Evolutionary conservation across 1,284 basidiomycete species (phyloP).

Genomic region (Meripilus lineatus): DNA sequence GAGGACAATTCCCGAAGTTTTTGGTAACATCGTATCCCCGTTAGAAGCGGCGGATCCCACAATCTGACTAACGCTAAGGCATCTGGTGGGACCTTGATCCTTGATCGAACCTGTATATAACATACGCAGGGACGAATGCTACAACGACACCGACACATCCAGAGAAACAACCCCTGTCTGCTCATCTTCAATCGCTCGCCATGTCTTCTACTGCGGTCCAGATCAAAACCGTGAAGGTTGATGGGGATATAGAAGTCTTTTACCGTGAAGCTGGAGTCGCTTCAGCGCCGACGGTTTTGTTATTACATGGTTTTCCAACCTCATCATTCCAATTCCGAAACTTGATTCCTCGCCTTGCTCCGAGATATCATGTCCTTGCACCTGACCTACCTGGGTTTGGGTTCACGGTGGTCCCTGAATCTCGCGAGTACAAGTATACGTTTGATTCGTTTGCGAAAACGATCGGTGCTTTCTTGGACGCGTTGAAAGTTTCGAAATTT

Average conservation of each 20-base stretch:
- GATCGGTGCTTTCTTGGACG: constrained; percentile 36
- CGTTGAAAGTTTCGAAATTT: constrained; percentile 33
- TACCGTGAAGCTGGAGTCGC: constrained; percentile 36
- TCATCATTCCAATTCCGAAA: constrained; percentile 44
- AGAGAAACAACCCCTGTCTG: too few species aligned
- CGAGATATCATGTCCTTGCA: constrained; percentile 39
- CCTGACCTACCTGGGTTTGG: constrained; percentile 49
- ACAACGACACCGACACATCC: too few species aligned
- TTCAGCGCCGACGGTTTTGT: constrained; percentile 32
- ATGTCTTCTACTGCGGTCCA: constrained; percentile 4
- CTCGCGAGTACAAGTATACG: constrained; percentile 32
- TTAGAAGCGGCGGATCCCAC: too few species aligned
- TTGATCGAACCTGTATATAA: too few species aligned
- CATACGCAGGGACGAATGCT: too few species aligned
- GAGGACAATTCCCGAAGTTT: too few species aligned
- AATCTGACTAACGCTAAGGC: too few species aligned
- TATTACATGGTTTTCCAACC: constrained; percentile 46
- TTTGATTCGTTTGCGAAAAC: constrained; percentile 38
- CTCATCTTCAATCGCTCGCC: too few species aligned
- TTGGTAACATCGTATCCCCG: too few species aligned
- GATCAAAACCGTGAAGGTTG: constrained; percentile 25
- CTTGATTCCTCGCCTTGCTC: constrained; percentile 38
- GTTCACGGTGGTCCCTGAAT: constrained; percentile 36
- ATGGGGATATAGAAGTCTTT: constrained; percentile 34
- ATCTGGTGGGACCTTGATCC: too few species aligned